A percentile compares a stretch with the other conserved stretches of the same genome.
These are phyloP conservation scores for Neurospora tetrasperma DNA, from an alignment of 495 filamentous ascomycete species.

Conservation along the genomic window DNA sequence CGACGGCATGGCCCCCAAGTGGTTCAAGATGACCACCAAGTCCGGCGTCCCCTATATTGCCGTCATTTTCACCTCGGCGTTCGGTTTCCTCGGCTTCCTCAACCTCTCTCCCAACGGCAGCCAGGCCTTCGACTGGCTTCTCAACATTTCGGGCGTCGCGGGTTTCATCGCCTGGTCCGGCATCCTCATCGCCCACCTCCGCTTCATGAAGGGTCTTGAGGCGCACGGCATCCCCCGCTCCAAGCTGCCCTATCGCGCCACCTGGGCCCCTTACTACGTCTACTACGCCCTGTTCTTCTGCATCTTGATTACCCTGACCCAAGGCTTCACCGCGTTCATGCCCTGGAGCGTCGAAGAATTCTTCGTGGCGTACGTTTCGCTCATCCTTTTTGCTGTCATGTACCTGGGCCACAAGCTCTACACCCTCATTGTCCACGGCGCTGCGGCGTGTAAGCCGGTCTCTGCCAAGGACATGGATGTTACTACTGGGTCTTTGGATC, in stretches of 20 bases:
- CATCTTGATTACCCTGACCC: slow-evolving; percentile 53
- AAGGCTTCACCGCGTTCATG: slow-evolving; percentile 62
- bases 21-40: slow-evolving; percentile 29
- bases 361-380: slow-evolving; percentile 51
- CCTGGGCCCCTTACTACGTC: slow-evolving; percentile 48
- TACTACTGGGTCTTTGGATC: neutral
- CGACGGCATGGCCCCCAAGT: slow-evolving; percentile 48
- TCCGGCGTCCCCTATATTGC: slow-evolving; percentile 34
- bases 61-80: slow-evolving; percentile 29
- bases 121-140: slow-evolving; percentile 46
- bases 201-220: slow-evolving; percentile 49
- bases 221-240: slow-evolving; percentile 44
- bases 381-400: slow-evolving; percentile 51
- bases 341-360: slow-evolving; percentile 47
- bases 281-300: slow-evolving; percentile 55
- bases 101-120: slow-evolving; percentile 39
- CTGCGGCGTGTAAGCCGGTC: neutral
- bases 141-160: slow-evolving; percentile 55
- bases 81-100: slow-evolving; percentile 45
- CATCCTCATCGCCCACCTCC: slow-evolving; percentile 48
- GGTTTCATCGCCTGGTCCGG: slow-evolving; percentile 59
- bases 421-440: neutral
- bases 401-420: slow-evolving; percentile 49
- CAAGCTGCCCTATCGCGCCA: slow-evolving; percentile 46
- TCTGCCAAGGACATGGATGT: neutral